These are phyloP conservation scores for Meyerozyma elateridarum DNA, from an alignment of 1,139 yeast species.

Conservation along the genomic window DNA sequence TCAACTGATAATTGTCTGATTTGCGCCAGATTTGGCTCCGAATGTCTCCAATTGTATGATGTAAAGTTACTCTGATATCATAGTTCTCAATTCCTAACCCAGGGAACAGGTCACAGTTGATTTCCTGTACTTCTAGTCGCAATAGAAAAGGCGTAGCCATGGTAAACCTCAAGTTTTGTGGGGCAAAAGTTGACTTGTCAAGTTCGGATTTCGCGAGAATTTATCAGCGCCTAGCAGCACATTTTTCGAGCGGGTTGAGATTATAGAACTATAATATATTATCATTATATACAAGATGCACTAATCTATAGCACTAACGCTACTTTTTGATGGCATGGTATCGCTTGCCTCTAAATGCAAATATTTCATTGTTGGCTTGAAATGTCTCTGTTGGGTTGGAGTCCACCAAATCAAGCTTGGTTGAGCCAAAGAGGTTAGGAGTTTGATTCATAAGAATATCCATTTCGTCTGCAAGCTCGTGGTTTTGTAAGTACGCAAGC, in stretches of 20 bases:
- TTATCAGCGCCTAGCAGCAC: too few relatives aligned
- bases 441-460: conserved; percentile 77
- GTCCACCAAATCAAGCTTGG: conserved; percentile 93
- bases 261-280: too few relatives aligned
- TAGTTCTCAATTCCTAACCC: conserved; percentile 4
- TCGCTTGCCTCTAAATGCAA: conserved; percentile 93
- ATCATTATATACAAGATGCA: conserved; percentile 15
- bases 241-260: too few relatives aligned
- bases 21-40: conserved; percentile 26
- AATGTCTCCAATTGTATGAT: conserved; percentile 20
- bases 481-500: conserved; percentile 66
- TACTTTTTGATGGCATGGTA: conserved; percentile 68
- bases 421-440: conserved; percentile 71
- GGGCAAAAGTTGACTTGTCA: too few relatives aligned
- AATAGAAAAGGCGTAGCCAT: conserved; percentile 25
- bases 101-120: conserved; percentile 6
- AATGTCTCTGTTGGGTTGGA: conserved; percentile 87
- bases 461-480: conserved; percentile 57
- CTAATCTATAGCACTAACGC: too few relatives aligned
- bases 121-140: conserved; percentile 15
- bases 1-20: conserved; percentile 20
- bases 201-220: too few relatives aligned
- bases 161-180: too few relatives aligned
- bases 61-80: conserved; percentile 17
- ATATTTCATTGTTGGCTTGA: conserved; percentile 83